Percentiles rank a stretch among this genome's conserved stretches.
These are phyloP conservation scores for Mycena venus DNA, from an alignment of 768 basidiomycete genomes.

Conservation along the genomic window DNA sequence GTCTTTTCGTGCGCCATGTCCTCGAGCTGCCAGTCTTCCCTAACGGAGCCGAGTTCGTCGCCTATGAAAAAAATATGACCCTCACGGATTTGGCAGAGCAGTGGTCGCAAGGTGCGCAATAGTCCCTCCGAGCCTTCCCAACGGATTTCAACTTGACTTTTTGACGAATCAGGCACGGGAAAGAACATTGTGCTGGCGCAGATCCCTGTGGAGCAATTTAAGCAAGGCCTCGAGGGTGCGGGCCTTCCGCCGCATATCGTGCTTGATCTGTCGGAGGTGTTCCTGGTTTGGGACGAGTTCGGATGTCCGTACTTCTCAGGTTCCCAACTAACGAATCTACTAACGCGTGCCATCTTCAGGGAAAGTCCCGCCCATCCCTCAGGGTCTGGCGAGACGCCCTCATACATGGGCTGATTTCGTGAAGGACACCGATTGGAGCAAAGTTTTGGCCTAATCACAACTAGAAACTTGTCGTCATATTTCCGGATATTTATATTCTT, in stretches of 20 bases:
- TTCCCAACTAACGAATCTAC: not conserved
- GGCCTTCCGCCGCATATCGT: not conserved
- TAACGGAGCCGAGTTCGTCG: not conserved
- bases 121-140: no score
- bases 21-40: conserved; percentile 24
- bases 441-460: no score
- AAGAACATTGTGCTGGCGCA: conserved; percentile 1
- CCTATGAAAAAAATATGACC: not conserved
- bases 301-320: not conserved
- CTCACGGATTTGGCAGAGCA: not conserved
- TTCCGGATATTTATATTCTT: no score
- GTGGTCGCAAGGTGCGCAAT: not conserved
- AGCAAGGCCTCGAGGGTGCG: not conserved
- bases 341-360: not conserved
- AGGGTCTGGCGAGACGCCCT: not conserved
- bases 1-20: conserved; percentile 11
- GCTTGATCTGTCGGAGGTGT: not conserved
- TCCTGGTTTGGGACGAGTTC: not conserved
- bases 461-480: no score
- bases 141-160: not conserved
- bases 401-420: conserved; percentile 3
- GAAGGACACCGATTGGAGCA: conserved; percentile 12
- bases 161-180: conserved; percentile 6
- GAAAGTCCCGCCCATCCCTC: not conserved
- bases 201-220: not conserved